Base-by-base conservation (phyloP, 805 yeast genomes). In the Clavispora fructus region DNA sequence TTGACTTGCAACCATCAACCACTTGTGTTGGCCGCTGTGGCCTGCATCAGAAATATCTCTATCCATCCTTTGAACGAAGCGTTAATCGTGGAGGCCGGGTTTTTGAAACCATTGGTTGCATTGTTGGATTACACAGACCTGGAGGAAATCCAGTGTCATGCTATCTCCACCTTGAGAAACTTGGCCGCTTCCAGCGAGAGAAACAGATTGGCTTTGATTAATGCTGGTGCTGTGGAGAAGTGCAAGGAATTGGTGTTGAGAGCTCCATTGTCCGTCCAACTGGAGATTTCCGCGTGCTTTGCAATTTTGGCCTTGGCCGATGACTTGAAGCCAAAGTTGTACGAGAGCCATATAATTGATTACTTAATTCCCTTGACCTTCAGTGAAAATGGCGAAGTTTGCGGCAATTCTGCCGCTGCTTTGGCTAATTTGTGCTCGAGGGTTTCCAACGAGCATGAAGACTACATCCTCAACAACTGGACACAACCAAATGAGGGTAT, bases 381-480 rank as follows among this genome's bases (percentile, higher is more conserved):
- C 56, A 86, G 95, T 38, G 78, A 78, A 46, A 90, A 90, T 63
- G 86, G 90, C 48, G 99, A 95, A 68, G 97, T 94, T 14, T 94
- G 96, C 65, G 99, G 99, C 47, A 94, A 94, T 67, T 87, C 96
- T 2, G 99, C 98, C 13, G 99, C 99, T 32, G 98, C 99, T 1
- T 77, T 94, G 55, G 99, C 99, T 28, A 94, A 94, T 62, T 73
- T 94, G 57, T 89, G 97, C 55, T 90, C 97, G 5, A 82, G 97
- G 67, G 88, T 92, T 32, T 63, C 71, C 14, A 79, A 79, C 57
- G 91, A 88, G 57, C 91, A 91, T 65, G 77, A 82, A 48, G 71
- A 68, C 44, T 83, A 84, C 53, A 87, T 94, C 50, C 75, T 89
- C 47, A 77, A 80, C 45, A 78, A 83, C 54, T 94, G 97, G 95